Conservation (phyloP, 108 stramenopile genomes). For the Stephanodiscus triporus region DNA sequence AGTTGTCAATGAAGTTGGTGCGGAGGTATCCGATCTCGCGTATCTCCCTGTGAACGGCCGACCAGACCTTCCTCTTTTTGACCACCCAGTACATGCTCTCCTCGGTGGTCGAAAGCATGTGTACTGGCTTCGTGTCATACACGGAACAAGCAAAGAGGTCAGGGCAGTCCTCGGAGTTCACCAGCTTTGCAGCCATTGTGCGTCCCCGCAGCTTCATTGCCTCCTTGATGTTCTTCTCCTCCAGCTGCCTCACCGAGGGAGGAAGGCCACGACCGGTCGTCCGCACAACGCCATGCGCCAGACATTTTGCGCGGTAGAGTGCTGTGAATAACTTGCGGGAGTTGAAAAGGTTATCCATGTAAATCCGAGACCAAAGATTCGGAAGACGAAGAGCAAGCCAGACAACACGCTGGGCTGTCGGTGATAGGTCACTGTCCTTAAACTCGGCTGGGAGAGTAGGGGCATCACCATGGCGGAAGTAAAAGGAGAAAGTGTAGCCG, state of each 20-base stretch:
- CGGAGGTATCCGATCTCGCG: no score
- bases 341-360: conserved; percentile 63
- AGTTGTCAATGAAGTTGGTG: no score
- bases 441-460: conserved; percentile 38
- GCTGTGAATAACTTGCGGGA: conserved; percentile 56
- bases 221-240: no score
- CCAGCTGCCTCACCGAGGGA: no score
- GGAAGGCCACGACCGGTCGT: no score
- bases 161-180: neutral
- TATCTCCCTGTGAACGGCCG: conserved; percentile 1
- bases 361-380: conserved; percentile 28
- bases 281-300: conserved; percentile 9
- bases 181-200: conserved; percentile 23
- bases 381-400: conserved; percentile 47
- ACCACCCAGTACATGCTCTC: conserved; percentile 18
- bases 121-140: conserved; percentile 41
- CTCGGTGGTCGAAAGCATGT: conserved; percentile 17
- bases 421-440: conserved; percentile 60
- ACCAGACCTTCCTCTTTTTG: conserved; percentile 31
- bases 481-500: no score
- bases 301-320: conserved; percentile 55
- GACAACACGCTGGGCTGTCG: conserved; percentile 62
- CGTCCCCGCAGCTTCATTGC: no score
- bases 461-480: no score
- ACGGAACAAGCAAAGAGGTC: conserved; percentile 18